Evolutionary conservation across 2,329 filamentous ascomycete species (phyloP).

Genomic region (Microsporum canis): DNA sequence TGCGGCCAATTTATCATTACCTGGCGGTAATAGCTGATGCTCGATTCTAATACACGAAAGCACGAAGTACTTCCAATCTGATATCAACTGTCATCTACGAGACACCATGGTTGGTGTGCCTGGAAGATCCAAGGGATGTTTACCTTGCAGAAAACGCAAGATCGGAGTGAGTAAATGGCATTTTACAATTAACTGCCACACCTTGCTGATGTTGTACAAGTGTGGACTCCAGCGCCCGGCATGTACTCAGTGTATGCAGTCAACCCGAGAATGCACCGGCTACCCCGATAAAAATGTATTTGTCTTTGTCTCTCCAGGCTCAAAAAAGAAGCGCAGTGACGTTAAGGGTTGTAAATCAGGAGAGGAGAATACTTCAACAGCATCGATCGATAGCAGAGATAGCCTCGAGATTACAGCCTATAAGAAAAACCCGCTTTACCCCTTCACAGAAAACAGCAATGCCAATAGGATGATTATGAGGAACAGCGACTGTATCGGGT

Average conservation of each 20-base stretch:
- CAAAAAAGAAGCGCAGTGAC: slow-evolving; percentile 7
- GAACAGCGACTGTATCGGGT: background rate
- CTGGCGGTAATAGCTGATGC: too few relatives aligned
- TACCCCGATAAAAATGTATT: slow-evolving; percentile 23
- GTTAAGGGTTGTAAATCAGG: background rate
- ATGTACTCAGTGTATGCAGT: slow-evolving; percentile 23
- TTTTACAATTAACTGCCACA: background rate
- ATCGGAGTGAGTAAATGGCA: slow-evolving; percentile 15
- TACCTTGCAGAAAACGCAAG: slow-evolving; percentile 20
- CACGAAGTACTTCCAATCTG: too few relatives aligned
- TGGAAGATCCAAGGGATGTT: slow-evolving; percentile 20
- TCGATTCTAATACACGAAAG: too few relatives aligned
- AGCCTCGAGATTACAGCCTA: too few relatives aligned
- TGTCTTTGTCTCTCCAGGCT: slow-evolving; percentile 18
- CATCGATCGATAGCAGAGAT: too few relatives aligned
- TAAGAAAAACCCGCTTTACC: background rate
- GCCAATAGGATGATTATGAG: background rate
- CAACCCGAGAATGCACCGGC: slow-evolving; percentile 22
- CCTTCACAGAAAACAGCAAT: background rate
- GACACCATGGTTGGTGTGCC: slow-evolving; percentile 19
- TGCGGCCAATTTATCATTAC: too few relatives aligned
- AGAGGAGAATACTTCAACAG: too few relatives aligned
- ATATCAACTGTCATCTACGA: too few relatives aligned
- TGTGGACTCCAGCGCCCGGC: slow-evolving; percentile 22
- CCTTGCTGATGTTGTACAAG: slow-evolving; percentile 12